Percentiles rank a stretch among this genome's conserved stretches.
These are phyloP conservation scores for Termitomyces sp. DNA, from an alignment of 768 basidiomycete genomes.

Conservation along the genomic window DNA sequence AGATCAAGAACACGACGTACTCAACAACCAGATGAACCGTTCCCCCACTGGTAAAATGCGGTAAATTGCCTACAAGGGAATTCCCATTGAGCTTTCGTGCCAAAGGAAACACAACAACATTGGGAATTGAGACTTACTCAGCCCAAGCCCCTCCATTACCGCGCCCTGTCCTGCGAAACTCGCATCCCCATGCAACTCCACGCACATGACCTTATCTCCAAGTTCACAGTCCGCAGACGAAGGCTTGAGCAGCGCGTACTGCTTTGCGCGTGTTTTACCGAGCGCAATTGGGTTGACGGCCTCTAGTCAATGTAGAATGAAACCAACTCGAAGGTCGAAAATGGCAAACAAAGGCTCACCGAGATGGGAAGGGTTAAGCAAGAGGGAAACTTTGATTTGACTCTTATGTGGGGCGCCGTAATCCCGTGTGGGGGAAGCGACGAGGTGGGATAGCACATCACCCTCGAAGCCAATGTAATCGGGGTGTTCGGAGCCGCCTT, in stretches of 20 bases:
- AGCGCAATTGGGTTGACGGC: conserved; percentile 85
- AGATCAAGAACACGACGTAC: conserved; percentile 38
- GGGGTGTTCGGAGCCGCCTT: conserved; percentile 68
- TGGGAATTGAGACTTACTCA: conserved; percentile 48
- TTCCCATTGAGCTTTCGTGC: neutral
- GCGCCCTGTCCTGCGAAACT: conserved; percentile 90
- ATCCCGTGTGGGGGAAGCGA: conserved; percentile 56
- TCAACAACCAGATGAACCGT: conserved; percentile 90
- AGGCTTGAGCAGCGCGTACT: conserved; percentile 72
- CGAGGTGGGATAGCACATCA: conserved; percentile 87
- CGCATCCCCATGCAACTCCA: conserved; percentile 90
- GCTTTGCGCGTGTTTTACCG: conserved; percentile 89
- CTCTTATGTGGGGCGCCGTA: conserved; percentile 39
- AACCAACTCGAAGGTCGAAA: neutral
- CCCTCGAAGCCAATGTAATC: conserved; percentile 66
- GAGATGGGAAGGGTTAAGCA: conserved; percentile 23
- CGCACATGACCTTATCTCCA: conserved; percentile 77
- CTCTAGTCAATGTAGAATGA: conserved; percentile 43
- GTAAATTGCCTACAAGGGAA: conserved; percentile 45
- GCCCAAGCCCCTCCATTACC: conserved; percentile 81
- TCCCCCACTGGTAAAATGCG: conserved; percentile 89
- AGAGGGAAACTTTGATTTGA: conserved; percentile 65
- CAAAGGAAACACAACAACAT: neutral
- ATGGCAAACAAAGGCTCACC: neutral
- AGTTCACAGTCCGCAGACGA: conserved; percentile 49